phyloP scores from a whole-genome alignment of 352 stramenopile genomes.

The Globisporangium recalcitrans region DNA sequence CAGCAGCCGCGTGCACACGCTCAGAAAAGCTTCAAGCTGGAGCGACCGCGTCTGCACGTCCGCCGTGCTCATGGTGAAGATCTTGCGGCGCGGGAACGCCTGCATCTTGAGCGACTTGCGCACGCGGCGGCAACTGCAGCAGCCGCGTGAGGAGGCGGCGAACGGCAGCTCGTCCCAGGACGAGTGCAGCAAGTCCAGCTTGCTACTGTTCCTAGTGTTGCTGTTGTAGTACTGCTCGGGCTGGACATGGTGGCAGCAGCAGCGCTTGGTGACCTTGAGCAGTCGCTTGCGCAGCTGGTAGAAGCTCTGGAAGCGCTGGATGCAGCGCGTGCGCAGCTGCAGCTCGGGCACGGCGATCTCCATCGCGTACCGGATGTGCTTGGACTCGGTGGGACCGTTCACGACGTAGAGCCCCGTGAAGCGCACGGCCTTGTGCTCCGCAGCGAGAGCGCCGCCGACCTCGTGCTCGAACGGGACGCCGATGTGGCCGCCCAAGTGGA shows the following conservation, averaged over 20 bases:
- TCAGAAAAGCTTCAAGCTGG: constrained; percentile 49
- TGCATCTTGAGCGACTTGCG: constrained; percentile 31
- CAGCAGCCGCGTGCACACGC: constrained; percentile 30
- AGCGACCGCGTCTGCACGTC: constrained; percentile 43
- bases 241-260: constrained; percentile 25
- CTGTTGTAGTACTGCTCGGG: constrained; percentile 10
- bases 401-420: constrained; percentile 56
- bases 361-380: constrained; percentile 67
- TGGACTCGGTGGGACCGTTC: constrained; percentile 37
- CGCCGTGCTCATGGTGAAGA: constrained; percentile 40
- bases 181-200: constrained; percentile 12
- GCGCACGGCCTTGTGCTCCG: constrained; percentile 30
- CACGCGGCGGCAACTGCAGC: constrained; percentile 30
- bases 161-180: constrained; percentile 17
- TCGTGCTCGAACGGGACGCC: constrained; percentile 13
- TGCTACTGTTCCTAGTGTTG: constrained; percentile 11
- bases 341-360: constrained; percentile 38
- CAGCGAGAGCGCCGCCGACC: not conserved
- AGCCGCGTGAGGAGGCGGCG: constrained; percentile 23
- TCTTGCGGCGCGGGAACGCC: constrained; percentile 46
- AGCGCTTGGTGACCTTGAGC: constrained; percentile 39
- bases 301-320: constrained; percentile 58
- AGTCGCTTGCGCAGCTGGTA: constrained; percentile 46
- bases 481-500: not conserved
- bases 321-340: constrained; percentile 39